These are phyloP conservation scores for Neurospora tetraspora DNA, from an alignment of 495 filamentous ascomycete genomes.

Conservation along the genomic window DNA sequence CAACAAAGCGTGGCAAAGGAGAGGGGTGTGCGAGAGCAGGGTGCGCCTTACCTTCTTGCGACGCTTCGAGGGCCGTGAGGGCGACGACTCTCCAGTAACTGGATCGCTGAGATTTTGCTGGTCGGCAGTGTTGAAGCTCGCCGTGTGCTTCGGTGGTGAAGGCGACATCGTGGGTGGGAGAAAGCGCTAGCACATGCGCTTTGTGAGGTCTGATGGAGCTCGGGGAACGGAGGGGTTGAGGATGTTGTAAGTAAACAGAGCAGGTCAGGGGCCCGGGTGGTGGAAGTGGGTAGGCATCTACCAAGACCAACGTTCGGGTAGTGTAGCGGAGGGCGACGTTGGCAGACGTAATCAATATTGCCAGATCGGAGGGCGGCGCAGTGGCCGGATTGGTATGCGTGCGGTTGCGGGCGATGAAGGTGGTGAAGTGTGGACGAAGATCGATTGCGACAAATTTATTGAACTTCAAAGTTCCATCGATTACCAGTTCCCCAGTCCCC, in stretches of 20 bases:
- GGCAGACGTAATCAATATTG: not conserved
- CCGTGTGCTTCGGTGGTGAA: conserved; percentile 34
- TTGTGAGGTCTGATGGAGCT: not conserved
- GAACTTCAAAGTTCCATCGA: not conserved
- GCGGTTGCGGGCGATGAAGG: not conserved
- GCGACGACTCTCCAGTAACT: conserved; percentile 46
- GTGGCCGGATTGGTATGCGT: not conserved
- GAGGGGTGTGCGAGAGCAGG: conserved; percentile 15
- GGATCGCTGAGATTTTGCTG: conserved; percentile 23
- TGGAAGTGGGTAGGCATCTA: conserved; percentile 3
- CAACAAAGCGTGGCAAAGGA: conserved; percentile 7
- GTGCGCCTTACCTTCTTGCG: conserved; percentile 55
- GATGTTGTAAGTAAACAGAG: not conserved
- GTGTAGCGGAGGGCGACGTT: not conserved
- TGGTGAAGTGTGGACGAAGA: not conserved
- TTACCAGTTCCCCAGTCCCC: not conserved
- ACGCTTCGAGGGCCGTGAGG: conserved; percentile 61
- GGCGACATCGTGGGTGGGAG: conserved; percentile 20
- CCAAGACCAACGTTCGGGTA: not conserved
- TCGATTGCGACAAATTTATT: not conserved
- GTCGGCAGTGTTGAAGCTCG: conserved; percentile 26
- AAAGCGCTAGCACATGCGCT: conserved; percentile 14
- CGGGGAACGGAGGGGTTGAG: not conserved
- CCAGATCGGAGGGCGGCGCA: not conserved
- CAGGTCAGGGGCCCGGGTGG: not conserved